Evolutionary conservation across 2,329 filamentous ascomycete species (phyloP), one percentile per base, ranked within the genome.

Genomic region (Colletotrichum acutatum): DNA sequence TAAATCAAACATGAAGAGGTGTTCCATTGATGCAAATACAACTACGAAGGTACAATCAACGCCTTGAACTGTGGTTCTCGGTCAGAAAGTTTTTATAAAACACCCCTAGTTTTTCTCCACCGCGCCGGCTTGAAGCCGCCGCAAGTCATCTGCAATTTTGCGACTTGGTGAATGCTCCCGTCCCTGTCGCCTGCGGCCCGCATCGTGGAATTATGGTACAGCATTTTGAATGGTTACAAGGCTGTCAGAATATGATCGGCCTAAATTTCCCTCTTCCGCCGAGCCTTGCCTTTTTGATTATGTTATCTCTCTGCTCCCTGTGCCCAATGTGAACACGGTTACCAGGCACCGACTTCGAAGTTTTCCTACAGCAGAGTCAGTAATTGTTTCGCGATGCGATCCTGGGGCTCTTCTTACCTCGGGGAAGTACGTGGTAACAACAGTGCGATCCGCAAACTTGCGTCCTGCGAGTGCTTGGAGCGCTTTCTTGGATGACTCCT

Each of bases 391-490:
- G 5, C 28, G 5, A 26, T 11, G 30, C 14, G 4, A 24, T 19
- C 1, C 32, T 24, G 46, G 22, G 14, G 19, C 6, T 49, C 19
- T 32, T 74, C 86, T 83, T 86, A 94, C 94, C 90, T 98, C 97
- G 26, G 95, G 94, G 82, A 98, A 99, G 84, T 97, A 98, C 4
- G 97, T 98, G 3, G 94, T 95, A 14, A 99, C 95, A 32, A 99
- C 97, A 4, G 97, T 99, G 78, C 97, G 91, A 84, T 98, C 95
- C 0, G 95, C 94, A 81, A 99, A 99, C 82, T 98, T 98, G 76
- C 97, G 90, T 59, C 97, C 97, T 34, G 97, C 97, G 77, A 99
- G 87, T n/a, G 95, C 92, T 78, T 93, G 92, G 69, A 99, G 87
- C 8, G 97, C 97, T 79, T 94, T 95, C 75, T 93, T 92, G 24